Conservation (phyloP, 202 grass and related monocot species). For the Alloteropsis angusta region DNA sequence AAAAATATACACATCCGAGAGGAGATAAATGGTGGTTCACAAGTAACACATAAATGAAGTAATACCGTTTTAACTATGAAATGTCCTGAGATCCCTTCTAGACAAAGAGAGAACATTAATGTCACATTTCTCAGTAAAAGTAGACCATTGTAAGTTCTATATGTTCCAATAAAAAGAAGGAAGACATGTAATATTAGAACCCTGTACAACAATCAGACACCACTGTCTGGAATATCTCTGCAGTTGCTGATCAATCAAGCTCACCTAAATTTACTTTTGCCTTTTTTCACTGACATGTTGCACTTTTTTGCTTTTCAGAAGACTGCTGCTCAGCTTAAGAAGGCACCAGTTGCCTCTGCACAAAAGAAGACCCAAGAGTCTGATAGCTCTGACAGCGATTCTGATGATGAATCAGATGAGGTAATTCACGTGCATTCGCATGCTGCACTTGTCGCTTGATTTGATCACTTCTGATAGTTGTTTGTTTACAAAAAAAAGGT, state of each 20-base stretch:
- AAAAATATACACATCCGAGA: background rate
- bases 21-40: background rate
- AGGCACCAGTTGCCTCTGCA: constrained; percentile 19
- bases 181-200: background rate
- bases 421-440: constrained; percentile 13
- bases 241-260: background rate
- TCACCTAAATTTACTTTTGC: background rate
- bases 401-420: constrained; percentile 52
- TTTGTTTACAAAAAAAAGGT: background rate
- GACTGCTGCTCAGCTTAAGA: constrained; percentile 37
- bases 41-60: background rate
- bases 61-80: background rate
- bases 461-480: background rate
- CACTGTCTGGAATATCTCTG: background rate
- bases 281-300: background rate
- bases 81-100: background rate
- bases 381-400: constrained; percentile 50
- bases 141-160: background rate
- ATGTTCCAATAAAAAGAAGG: background rate
- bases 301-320: constrained; percentile 31
- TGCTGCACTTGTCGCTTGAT: background rate
- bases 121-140: background rate
- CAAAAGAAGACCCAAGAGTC: constrained; percentile 40
- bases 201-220: background rate
- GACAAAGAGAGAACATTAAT: background rate